Evolutionary conservation across 192 early-diverging fungal species (phyloP), one percentile per base, ranked within the genome.

Genomic region (Rhizophagus prolifer): DNA sequence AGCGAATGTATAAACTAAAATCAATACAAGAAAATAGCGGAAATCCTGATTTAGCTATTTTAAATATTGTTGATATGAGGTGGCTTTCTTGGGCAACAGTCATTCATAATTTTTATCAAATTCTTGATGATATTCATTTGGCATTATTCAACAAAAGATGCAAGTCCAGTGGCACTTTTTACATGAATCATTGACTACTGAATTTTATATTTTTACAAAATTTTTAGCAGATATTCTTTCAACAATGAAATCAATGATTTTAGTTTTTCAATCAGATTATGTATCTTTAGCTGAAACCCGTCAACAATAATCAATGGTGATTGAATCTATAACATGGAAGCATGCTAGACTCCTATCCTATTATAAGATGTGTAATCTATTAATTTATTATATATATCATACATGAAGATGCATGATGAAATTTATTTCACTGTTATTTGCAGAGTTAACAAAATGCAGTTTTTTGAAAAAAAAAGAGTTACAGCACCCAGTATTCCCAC

Each of bases 31-130:
- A 63, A 7, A 1, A 63, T 64, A 31, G 23, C 4, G 25, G 10
- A 23, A 26, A 64, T 26, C 28, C 62, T 64, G 62, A 64, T 71
- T 36, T 70, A 14, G 41, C 44, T 0, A 47, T 70, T 41, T 71
- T 59, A 28, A 71, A 61, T 26, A 71, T 38, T 38, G 30, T 38
- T 38, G 70, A 28, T 13, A 64, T 30, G 14, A 26, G 28, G 12
- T 64, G 62, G 62, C 26, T 64, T 64, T 64, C 62, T 30, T 64
- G 30, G 62, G 28, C 28, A 0, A 23, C 4, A 64, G 62, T 64
- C 13, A 31, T 64, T 31, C 62, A 64, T 3, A 64, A 64, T 31
- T 64, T 64, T 64, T 9, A 64, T 64, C 5, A 38, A 36, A 59
- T 71, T 30, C n/a, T 71, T 36, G 50, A 71, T 36, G 50, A 59